Evolutionary conservation across 2,329 filamentous ascomycete genomes (phyloP), one percentile per base, ranked within the genome.

Genomic region (Pyrenophora seminiperda): DNA sequence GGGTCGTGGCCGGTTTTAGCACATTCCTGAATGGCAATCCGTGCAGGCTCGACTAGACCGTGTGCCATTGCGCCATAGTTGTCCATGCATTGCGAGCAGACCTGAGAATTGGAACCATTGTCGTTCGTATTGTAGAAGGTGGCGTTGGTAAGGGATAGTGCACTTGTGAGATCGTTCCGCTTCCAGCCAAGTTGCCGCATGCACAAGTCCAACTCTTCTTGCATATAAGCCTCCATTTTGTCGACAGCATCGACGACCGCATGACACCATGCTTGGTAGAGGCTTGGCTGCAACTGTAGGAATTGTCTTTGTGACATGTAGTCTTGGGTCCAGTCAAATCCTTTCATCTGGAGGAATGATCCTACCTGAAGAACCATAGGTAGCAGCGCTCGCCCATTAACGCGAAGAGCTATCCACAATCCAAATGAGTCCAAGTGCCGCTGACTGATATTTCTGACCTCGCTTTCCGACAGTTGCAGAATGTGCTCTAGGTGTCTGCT

Each of bases 281-380:
- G 47, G 13, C n/a, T 45, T 1, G 56, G 56, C 4, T 52, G 31
- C 5, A 47, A 47, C 24, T 54, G 47, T 18, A 59, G 15, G 7
- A 40, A 56, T 10, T 56, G 39, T 10, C 7, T 41, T 2, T 54
- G 50, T 15, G 53, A 30, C 11, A 59, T 27, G 18, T 48, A 22
- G 31, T 59, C 56, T 2, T 54, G 41, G 7, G 54, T 42, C 56
- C 56, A 59, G 22, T 59, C 56, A 30, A 59, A 59, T 9, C 56
- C 56, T 9, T 18, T 47, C 47, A 57, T 59, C 9, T 52, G 56
- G 4, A 59, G 17, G 17, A 59, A 56, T 9, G 56, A 50, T 5
- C 56, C 56, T 18, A 41, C 53, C 14, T 47, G 47, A 5, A 50
- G 17, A 5, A n/a, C 34, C 56, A 59, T 59, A 3, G 53, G 56